Percentiles rank a stretch among this genome's conserved stretches.
These are phyloP conservation scores for Trifolium subterraneum DNA, from an alignment of 306 rosid genomes.

Conservation along the genomic window DNA sequence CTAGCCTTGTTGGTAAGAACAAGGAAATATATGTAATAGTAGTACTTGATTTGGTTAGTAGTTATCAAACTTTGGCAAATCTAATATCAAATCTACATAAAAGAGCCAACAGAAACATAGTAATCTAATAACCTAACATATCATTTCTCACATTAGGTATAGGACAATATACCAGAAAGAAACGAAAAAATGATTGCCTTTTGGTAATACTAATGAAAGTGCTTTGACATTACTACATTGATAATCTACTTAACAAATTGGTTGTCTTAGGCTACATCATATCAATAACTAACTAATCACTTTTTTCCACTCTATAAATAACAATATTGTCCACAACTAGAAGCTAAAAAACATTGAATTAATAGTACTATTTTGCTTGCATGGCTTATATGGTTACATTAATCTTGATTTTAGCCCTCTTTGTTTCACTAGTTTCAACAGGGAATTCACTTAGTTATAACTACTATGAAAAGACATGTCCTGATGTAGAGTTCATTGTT, in stretches of 20 bases:
- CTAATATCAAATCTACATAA: slow-evolving; percentile 4
- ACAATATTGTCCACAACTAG: slow-evolving; percentile 30
- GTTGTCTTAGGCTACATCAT: slow-evolving; percentile 48
- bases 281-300: slow-evolving; percentile 31
- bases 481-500: slow-evolving; percentile 58
- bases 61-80: slow-evolving; percentile 18
- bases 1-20: slow-evolving; percentile 20
- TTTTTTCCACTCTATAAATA: slow-evolving; percentile 51
- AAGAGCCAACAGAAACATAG: slow-evolving; percentile 25
- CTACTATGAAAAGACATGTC: slow-evolving; percentile 78
- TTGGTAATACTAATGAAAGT: slow-evolving; percentile 35
- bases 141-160: slow-evolving; percentile 11
- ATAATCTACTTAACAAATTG: slow-evolving; percentile 47
- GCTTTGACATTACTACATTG: slow-evolving; percentile 69
- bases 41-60: slow-evolving; percentile 16
- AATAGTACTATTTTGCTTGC: slow-evolving; percentile 40
- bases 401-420: slow-evolving; percentile 52
- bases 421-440: slow-evolving; percentile 49
- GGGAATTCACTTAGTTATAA: slow-evolving; percentile 68
- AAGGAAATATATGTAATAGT: neutral
- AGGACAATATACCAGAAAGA: slow-evolving; percentile 30
- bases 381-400: slow-evolving; percentile 48
- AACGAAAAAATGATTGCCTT: slow-evolving; percentile 48
- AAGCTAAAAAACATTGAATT: slow-evolving; percentile 32
- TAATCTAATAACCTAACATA: neutral